Conservation (phyloP, 2,329 filamentous ascomycete genomes). For the Fusarium secorum region DNA sequence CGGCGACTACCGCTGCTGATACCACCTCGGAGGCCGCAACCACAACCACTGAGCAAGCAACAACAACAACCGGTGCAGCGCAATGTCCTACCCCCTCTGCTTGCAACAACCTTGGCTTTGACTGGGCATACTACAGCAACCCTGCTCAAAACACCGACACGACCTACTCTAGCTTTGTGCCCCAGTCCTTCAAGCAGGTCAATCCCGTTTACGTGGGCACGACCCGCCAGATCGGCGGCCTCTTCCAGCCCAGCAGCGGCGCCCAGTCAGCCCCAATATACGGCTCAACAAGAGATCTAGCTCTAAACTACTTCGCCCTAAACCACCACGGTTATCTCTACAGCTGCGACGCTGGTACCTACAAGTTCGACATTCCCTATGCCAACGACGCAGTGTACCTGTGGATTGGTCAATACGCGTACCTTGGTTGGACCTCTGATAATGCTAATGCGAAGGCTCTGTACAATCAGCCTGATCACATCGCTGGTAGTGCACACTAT, state of each 20-base stretch:
- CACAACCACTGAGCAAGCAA: not conserved
- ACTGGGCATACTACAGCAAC: constrained; percentile 10
- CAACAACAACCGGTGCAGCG: not conserved
- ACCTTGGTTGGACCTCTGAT: not conserved
- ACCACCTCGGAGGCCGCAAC: not conserved
- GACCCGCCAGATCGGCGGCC: not conserved
- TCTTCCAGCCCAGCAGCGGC: not conserved
- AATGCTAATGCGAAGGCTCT: not conserved
- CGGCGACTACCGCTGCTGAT: not conserved
- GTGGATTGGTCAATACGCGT: not conserved
- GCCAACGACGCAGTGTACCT: not conserved
- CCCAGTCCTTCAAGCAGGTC: not conserved
- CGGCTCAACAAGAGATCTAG: accelerated
- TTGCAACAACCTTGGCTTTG: not conserved
- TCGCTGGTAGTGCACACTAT: not conserved
- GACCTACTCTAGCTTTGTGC: not conserved
- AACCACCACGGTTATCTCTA: constrained; percentile 6
- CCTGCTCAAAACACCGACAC: not conserved
- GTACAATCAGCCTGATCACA: constrained; percentile 1
- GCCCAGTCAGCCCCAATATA: not conserved
- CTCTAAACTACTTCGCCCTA: not conserved
- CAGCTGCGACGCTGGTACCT: not conserved
- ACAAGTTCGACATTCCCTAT: constrained; percentile 6
- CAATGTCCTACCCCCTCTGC: not conserved
- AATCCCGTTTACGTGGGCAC: not conserved